These are phyloP conservation scores for Rubroboletus pulcherrimus DNA, from an alignment of 768 basidiomycete species.

Conservation along the genomic window DNA sequence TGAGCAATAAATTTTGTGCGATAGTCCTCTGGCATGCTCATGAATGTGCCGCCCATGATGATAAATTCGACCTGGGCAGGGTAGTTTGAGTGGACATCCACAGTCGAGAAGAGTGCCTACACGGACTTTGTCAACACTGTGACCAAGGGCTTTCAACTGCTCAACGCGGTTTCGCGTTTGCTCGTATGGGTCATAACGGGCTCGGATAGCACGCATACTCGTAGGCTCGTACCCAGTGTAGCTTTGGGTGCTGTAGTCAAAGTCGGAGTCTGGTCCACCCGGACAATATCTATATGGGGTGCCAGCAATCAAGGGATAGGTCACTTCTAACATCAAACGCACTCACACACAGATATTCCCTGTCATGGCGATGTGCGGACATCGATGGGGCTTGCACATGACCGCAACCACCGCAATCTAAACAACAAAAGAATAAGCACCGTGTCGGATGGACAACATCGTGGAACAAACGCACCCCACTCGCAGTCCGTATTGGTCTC, in stretches of 20 bases:
- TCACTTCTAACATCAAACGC: not conserved
- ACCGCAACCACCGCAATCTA: slow-evolving; percentile 98
- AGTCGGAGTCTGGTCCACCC: slow-evolving; percentile 98
- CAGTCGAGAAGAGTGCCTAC: not conserved
- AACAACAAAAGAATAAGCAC: not conserved
- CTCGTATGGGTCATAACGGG: slow-evolving; percentile 95
- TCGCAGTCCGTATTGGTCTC: slow-evolving; percentile 93
- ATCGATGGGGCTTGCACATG: slow-evolving; percentile 99
- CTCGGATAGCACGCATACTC: slow-evolving; percentile 97
- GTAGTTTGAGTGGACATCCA: not conserved
- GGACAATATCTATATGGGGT: slow-evolving; percentile 76
- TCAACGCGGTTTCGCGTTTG: slow-evolving; percentile 94
- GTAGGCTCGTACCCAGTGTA: slow-evolving; percentile 96
- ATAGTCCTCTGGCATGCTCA: slow-evolving; percentile 99
- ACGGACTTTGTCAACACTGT: slow-evolving; percentile 90
- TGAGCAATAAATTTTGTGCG: slow-evolving; percentile 91
- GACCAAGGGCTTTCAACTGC: slow-evolving; percentile 92
- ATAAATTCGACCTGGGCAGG: slow-evolving; percentile 74
- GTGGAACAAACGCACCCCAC: slow-evolving; percentile 60
- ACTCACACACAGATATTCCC: slow-evolving; percentile 98
- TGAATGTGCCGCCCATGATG: slow-evolving; percentile 98
- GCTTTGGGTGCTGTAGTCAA: slow-evolving; percentile 98
- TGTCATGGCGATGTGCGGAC: slow-evolving; percentile 99
- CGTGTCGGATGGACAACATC: not conserved
- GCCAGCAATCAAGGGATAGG: slow-evolving; percentile 4